Conservation (phyloP, 1,284 basidiomycete species). For the Moniliophthora roreri region DNA sequence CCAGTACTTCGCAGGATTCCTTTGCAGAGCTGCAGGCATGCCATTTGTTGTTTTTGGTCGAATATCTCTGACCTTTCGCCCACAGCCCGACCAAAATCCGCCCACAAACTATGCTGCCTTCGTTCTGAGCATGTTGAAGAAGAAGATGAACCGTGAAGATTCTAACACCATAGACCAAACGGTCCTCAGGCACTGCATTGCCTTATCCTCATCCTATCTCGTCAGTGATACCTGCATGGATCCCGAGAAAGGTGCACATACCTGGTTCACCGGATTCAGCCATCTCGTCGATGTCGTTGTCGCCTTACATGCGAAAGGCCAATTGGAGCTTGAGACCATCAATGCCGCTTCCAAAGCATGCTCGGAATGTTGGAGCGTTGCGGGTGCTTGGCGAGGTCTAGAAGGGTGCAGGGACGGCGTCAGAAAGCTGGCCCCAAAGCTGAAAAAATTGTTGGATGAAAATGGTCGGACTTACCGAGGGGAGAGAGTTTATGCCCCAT, state of each 20-base stretch:
- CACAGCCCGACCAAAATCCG: conserved; percentile 27
- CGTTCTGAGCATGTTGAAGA: conserved; percentile 53
- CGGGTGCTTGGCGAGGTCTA: conserved; percentile 65
- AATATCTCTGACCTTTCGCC: conserved; percentile 3
- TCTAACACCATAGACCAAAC: conserved; percentile 54
- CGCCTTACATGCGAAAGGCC: conserved; percentile 59
- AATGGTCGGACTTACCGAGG: conserved; percentile 68
- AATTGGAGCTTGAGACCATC: conserved; percentile 71
- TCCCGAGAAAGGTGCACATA: conserved; percentile 49
- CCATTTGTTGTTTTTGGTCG: conserved; percentile 7
- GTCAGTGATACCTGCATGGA: conserved; percentile 70
- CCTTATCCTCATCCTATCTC: conserved; percentile 72
- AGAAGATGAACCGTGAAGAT: conserved; percentile 44
- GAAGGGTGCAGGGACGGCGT: conserved; percentile 60
- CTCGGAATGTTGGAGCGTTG: conserved; percentile 78
- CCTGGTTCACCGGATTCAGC: conserved; percentile 68
- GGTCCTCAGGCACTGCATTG: conserved; percentile 61
- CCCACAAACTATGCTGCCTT: conserved; percentile 61
- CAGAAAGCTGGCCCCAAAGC: conserved; percentile 54
- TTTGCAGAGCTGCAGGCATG: conserved; percentile 12
- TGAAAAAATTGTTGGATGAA: conserved; percentile 65
- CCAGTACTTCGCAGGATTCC: not conserved
- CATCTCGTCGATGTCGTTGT: conserved; percentile 69
- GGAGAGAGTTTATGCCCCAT: conserved; percentile 61
- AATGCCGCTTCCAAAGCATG: conserved; percentile 73